Conservation (phyloP, 2,329 filamentous ascomycete species). For the Stemphylium beticola region DNA sequence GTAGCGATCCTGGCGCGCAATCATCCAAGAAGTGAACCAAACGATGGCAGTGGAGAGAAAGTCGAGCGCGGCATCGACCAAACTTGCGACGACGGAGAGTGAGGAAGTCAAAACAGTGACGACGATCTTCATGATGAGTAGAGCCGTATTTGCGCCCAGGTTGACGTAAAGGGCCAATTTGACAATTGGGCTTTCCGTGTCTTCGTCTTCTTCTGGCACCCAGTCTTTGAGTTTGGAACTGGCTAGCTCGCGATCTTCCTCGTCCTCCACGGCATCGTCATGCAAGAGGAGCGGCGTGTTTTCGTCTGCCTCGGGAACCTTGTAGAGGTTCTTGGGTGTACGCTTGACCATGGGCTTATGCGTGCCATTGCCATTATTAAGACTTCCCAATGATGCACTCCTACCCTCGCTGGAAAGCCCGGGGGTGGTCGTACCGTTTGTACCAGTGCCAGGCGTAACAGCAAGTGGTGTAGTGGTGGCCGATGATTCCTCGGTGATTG, state of each 20-base stretch:
- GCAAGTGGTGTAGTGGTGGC: constrained; percentile 23
- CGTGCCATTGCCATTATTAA: constrained; percentile 39
- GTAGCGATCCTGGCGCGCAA: constrained; percentile 75
- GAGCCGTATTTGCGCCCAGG: constrained; percentile 74
- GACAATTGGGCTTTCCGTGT: constrained; percentile 77
- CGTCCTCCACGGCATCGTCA: constrained; percentile 49
- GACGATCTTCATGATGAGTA: constrained; percentile 77
- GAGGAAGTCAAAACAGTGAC: constrained; percentile 81
- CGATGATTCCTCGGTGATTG: constrained; percentile 73
- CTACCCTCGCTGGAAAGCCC: constrained; percentile 20
- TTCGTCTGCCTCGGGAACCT: constrained; percentile 64
- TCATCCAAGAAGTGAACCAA: constrained; percentile 77
- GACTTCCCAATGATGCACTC: constrained; percentile 6
- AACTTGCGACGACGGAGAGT: constrained; percentile 78
- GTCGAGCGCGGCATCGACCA: constrained; percentile 81
- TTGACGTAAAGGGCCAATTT: constrained; percentile 89
- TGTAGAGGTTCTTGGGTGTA: constrained; percentile 87
- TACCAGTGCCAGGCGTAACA: constrained; percentile 15
- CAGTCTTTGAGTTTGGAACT: constrained; percentile 68
- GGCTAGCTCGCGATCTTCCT: constrained; percentile 51
- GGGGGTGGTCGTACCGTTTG: constrained; percentile 19
- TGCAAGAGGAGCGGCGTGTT: constrained; percentile 67
- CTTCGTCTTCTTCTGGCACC: constrained; percentile 71
- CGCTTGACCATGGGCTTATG: constrained; percentile 43
- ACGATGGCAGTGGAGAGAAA: constrained; percentile 83